Percentiles rank a stretch among this genome's conserved stretches.
Evolutionary conservation across 441 rosid species (phyloP).

Genomic region (Macaranga tanarius): DNA sequence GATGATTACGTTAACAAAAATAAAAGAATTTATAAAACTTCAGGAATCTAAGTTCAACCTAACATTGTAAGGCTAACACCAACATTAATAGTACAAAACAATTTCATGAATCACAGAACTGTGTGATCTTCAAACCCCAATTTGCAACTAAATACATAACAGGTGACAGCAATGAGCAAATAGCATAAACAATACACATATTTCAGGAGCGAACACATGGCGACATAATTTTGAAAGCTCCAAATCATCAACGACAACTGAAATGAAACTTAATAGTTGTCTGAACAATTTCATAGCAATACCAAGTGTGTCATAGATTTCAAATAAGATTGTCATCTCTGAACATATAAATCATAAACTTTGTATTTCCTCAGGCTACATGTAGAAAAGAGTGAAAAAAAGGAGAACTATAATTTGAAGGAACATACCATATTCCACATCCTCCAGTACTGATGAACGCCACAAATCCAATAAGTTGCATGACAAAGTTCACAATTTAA

Average conservation of each 20-base stretch:
- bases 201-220: slow-evolving; percentile 2
- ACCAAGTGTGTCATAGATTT: background rate
- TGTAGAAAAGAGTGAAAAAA: background rate
- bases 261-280: background rate
- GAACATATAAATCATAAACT: background rate
- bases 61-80: background rate
- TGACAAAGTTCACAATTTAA: slow-evolving; percentile 23
- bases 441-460: slow-evolving; percentile 87
- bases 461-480: slow-evolving; percentile 27
- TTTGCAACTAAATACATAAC: background rate
- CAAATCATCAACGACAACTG: background rate
- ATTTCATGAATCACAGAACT: background rate
- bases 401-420: slow-evolving; percentile 14
- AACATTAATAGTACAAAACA: background rate
- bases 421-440: slow-evolving; percentile 97
- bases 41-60: background rate
- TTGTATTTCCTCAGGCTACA: background rate
- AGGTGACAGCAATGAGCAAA: background rate
- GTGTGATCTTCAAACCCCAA: background rate
- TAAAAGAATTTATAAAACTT: background rate
- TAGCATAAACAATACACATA: background rate
- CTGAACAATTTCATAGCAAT: background rate
- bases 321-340: background rate
- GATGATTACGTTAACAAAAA: background rate
- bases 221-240: background rate